Base-by-base conservation (phyloP, 768 basidiomycete species). In the Suillus sp. region DNA sequence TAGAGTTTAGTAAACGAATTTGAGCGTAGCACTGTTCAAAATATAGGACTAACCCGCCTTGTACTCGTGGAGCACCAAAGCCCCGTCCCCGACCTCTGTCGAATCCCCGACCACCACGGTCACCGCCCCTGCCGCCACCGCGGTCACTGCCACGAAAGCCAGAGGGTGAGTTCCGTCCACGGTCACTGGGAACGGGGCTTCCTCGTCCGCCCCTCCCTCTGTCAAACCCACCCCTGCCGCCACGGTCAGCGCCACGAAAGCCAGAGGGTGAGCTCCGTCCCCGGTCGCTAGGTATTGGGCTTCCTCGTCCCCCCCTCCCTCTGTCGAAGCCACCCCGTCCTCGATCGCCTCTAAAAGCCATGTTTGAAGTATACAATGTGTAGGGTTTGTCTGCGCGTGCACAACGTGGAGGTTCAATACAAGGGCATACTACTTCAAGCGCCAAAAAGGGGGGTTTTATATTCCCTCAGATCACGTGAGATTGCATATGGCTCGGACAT, bases 301-400 rank as follows among this genome's bases (percentile, higher is more conserved):
- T 27, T 38, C 55, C 55, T 57, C 37, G 55, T 57, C 37, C 74
- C 58, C 55, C 69, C 1, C 78, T 78, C 32, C 78, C 77, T 65
- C 78, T 67, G 58, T 71, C 71, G 30, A 65, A 65, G 20, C 67
- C 72, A 38, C 77, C 73, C 38, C 78, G 73, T 14, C 79, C 83
- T 69, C 82, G 74, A 32, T 75, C 70, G 22, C 67, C 78, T 73
- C 77, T 76, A 66, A 69, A 70, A 74, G 77, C 73, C 78, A 79
- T 78, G 11, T 30, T 57, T 47, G 22, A 27, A 4, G 81, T 83
- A 66, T 88, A 1, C 71, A 86, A n/a, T 82, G 87, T 22, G 85
- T 85, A 2, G 86, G 1, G 79, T 89, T 1, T 88, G 88, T 16
- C 54, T 56, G 22, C 7, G 34, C 22, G n/a, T 54, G 22, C n/a